These are phyloP conservation scores for Fusarium sp. DNA, from an alignment of 2,329 filamentous ascomycete species.

Conservation along the genomic window DNA sequence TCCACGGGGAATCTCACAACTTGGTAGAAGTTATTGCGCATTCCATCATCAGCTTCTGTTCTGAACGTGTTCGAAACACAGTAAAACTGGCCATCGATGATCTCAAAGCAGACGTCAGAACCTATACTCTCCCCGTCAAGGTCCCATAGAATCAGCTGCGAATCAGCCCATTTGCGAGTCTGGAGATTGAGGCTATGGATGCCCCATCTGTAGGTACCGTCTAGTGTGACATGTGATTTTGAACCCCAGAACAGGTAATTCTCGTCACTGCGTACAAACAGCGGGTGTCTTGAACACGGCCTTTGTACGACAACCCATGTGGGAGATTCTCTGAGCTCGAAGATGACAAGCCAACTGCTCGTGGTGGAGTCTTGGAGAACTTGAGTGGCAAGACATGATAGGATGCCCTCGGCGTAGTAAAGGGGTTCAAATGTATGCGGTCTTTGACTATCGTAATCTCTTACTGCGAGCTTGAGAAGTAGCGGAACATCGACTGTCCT, in stretches of 20 bases:
- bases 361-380: slow-evolving; percentile 43
- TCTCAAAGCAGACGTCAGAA: slow-evolving; percentile 75
- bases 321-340: slow-evolving; percentile 51
- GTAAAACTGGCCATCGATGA: slow-evolving; percentile 73
- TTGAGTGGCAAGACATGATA: slow-evolving; percentile 66
- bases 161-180: slow-evolving; percentile 50
- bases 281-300: slow-evolving; percentile 59
- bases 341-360: slow-evolving; percentile 62
- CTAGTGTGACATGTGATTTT: slow-evolving; percentile 61
- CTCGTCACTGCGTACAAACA: slow-evolving; percentile 74
- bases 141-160: slow-evolving; percentile 62
- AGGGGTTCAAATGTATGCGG: slow-evolving; percentile 63
- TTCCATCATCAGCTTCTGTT: slow-evolving; percentile 68
- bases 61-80: slow-evolving; percentile 72
- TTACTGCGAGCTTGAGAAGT: slow-evolving; percentile 50
- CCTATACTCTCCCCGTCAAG: slow-evolving; percentile 73
- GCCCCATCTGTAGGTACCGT: slow-evolving; percentile 70
- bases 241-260: slow-evolving; percentile 73
- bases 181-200: slow-evolving; percentile 63
- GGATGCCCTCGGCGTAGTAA: slow-evolving; percentile 64
- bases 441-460: slow-evolving; percentile 45
- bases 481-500: slow-evolving; percentile 63
- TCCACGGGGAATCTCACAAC: slow-evolving; percentile 70
- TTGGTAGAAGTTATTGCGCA: slow-evolving; percentile 76
- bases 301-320: slow-evolving; percentile 52